A percentile compares a stretch with the other conserved stretches of the same genome.
Conservation (phyloP, 495 filamentous ascomycete species). For the Barbatosphaeria neglecta region DNA sequence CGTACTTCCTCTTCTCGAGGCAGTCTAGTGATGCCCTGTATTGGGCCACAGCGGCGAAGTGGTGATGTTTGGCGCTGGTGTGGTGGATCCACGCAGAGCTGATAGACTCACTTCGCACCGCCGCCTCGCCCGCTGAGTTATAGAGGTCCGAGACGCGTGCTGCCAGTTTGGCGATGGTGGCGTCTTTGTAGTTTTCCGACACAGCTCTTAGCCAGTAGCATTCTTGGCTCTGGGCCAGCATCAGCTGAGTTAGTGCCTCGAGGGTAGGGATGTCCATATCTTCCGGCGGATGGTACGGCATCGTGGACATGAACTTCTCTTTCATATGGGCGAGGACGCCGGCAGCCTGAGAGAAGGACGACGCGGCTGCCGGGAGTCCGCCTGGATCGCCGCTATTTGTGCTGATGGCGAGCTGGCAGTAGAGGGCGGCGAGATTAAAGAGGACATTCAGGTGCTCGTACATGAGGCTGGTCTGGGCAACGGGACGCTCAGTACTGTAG, state of each 20-base stretch:
- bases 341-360: slow-evolving; percentile 82
- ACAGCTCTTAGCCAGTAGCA: slow-evolving; percentile 98
- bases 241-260: slow-evolving; percentile 68
- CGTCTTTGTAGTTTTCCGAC: slow-evolving; percentile 85
- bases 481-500: slow-evolving; percentile 71
- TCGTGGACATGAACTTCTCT: slow-evolving; percentile 65
- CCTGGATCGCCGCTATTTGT: slow-evolving; percentile 68
- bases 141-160: slow-evolving; percentile 91
- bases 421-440: slow-evolving; percentile 85
- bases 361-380: slow-evolving; percentile 79
- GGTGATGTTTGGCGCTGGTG: slow-evolving; percentile 92
- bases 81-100: slow-evolving; percentile 97
- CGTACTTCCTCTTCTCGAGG: slow-evolving; percentile 86
- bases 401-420: slow-evolving; percentile 79
- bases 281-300: slow-evolving; percentile 72
- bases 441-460: slow-evolving; percentile 92
- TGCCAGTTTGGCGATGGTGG: slow-evolving; percentile 79
- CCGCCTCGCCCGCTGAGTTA: slow-evolving; percentile 69
- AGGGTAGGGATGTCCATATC: slow-evolving; percentile 90
- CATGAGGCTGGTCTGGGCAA: slow-evolving; percentile 82
- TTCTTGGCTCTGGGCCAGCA: slow-evolving; percentile 88
- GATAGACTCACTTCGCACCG: slow-evolving; percentile 77
- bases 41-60: slow-evolving; percentile 93
- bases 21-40: slow-evolving; percentile 89
- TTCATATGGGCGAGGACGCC: slow-evolving; percentile 77